Base-by-base conservation (phyloP, 1,284 basidiomycete genomes). In the Neolentinus lepideus region DNA sequence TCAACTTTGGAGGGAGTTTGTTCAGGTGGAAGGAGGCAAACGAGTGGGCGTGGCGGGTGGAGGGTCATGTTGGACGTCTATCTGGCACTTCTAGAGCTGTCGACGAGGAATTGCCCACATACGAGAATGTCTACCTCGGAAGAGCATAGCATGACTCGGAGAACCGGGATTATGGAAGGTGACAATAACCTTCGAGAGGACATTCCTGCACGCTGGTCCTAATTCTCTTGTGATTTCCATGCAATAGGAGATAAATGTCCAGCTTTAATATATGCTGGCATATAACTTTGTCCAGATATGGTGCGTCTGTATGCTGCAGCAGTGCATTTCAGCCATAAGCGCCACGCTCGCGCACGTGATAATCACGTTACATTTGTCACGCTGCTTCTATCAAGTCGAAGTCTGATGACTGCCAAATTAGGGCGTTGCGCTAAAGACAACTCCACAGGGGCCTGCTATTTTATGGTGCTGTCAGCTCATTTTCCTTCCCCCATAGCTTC, bases 21-120 rank as follows among this genome's bases (percentile, higher is more conserved):
- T 86, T 87, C 59, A 69, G 64, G 60, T 88, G 85, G 85, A 69
- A 71, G 61, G 81, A 80, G 56, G 85, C 76, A 1, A 84, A 85
- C 59, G 78, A 84, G 60, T 81, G 76, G 75, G 70, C 70, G 1
- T 84, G 83, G 83, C 73, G 72, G 55, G 71, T 82, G 3, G 81
- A 84, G 58, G 78, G 78, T 1, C 76, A 79, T 66, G 74, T 81
- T n/a, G 80, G 79, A 14, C 63, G 63, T 46, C 61, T 79, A 55
- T 35, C 54, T 2, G 63, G 61, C 2, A 66, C 61, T 2, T 38
- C 54, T 9, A 50, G 59, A 9, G 64, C 59, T 16, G 59, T 54
- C 16, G 67, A 64, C 25, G 68, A 72, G 29, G 65, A 67, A 43
- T 56, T 71, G 29, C 71, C 71, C 4, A 62, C 66, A 12, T 72